These are phyloP conservation scores for Mycogone perniciosa DNA, from an alignment of 2,329 filamentous ascomycete genomes.

Conservation along the genomic window DNA sequence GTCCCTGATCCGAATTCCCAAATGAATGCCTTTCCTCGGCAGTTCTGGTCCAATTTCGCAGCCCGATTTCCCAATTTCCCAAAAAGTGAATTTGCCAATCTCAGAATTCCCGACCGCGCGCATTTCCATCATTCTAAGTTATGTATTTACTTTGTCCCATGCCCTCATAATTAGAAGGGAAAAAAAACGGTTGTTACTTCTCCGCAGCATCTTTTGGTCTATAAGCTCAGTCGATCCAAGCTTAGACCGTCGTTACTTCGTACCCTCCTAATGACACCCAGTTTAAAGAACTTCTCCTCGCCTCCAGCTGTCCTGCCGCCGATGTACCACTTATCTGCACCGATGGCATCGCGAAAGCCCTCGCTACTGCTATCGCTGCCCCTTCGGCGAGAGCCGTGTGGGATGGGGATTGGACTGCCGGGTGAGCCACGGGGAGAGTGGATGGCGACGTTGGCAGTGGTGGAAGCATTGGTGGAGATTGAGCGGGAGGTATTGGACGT, in stretches of 20 bases:
- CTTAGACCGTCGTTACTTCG: conserved; percentile 69
- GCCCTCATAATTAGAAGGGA: not conserved
- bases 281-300: conserved; percentile 77
- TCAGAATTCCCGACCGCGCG: not conserved
- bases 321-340: conserved; percentile 75
- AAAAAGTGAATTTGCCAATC: not conserved
- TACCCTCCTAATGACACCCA: conserved; percentile 67
- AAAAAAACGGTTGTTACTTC: not conserved
- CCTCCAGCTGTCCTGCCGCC: conserved; percentile 68
- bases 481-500: conserved; percentile 18
- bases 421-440: conserved; percentile 22
- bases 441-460: conserved; percentile 24
- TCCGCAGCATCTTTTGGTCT: conserved; percentile 22
- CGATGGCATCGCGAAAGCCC: conserved; percentile 66
- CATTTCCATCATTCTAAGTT: not conserved
- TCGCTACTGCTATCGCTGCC: conserved; percentile 72
- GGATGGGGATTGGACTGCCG: conserved; percentile 35
- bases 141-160: conserved; percentile 8
- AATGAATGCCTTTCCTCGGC: conserved; percentile 1
- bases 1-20: not conserved
- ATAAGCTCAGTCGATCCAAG: conserved; percentile 69
- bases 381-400: conserved; percentile 40
- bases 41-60: conserved; percentile 3
- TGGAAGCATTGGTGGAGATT: conserved; percentile 19
- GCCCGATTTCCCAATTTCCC: conserved; percentile 3